These are phyloP conservation scores for Pythium chondricola DNA, from an alignment of 352 stramenopile genomes.

Conservation along the genomic window DNA sequence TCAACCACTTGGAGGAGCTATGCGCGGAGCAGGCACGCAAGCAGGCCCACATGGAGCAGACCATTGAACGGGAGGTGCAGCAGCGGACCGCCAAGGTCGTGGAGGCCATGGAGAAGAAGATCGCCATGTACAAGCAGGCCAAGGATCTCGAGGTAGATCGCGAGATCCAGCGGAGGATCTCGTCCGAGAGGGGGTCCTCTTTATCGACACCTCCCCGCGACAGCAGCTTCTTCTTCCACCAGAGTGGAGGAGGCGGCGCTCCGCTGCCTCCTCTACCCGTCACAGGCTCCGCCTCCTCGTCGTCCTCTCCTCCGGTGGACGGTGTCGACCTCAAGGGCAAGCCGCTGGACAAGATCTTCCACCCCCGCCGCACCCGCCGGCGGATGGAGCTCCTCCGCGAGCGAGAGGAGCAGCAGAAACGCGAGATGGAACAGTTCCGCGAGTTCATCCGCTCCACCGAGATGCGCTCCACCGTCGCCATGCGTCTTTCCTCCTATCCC, in stretches of 20 bases:
- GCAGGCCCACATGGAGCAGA: conserved; percentile 67
- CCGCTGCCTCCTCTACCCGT: conserved; percentile 9
- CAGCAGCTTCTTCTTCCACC: conserved; percentile 18
- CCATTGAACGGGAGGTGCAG: conserved; percentile 72
- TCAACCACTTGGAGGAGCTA: conserved; percentile 72
- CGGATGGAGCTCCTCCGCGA: conserved; percentile 59
- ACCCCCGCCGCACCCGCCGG: conserved; percentile 58
- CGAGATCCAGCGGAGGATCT: conserved; percentile 55
- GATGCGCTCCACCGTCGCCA: conserved; percentile 9
- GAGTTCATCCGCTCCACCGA: conserved; percentile 76
- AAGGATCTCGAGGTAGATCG: conserved; percentile 77
- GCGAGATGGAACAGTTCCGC: conserved; percentile 85
- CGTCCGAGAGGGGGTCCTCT: conserved; percentile 32
- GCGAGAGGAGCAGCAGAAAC: conserved; percentile 68
- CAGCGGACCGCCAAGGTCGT: conserved; percentile 56
- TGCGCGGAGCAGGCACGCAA: conserved; percentile 62
- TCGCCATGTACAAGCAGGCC: conserved; percentile 80
- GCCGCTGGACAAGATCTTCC: conserved; percentile 70
- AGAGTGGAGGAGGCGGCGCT: background rate
- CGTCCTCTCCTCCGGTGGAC: background rate
- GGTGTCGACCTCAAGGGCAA: conserved; percentile 33
- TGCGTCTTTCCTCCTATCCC: background rate
- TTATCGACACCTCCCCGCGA: conserved; percentile 24
- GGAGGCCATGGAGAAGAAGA: conserved; percentile 77
- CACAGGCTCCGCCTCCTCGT: conserved; percentile 9